Percentiles rank a stretch among this genome's conserved stretches.
phyloP scores from a whole-genome alignment of 1,284 basidiomycete genomes.

The Austroboletus novae-zelandiae region DNA sequence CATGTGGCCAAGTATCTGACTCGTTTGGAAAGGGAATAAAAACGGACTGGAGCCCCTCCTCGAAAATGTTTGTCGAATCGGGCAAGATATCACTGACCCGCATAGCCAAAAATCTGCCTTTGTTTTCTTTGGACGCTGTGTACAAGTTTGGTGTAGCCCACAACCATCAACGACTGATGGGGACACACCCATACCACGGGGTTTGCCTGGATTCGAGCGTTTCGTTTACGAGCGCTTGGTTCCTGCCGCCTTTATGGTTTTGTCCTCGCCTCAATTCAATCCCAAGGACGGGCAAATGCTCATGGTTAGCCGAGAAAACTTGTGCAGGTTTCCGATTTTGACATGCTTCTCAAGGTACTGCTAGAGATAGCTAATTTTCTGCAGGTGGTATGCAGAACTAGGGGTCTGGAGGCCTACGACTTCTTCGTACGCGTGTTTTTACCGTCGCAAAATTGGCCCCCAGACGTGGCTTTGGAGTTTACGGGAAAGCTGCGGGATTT shows the following conservation, averaged over 20 bases:
- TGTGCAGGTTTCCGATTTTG: neutral
- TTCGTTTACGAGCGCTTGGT: slow-evolving; percentile 91
- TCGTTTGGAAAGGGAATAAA: slow-evolving; percentile 69
- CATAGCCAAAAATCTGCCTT: slow-evolving; percentile 80
- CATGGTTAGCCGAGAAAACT: slow-evolving; percentile 51
- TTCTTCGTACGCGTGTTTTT: slow-evolving; percentile 83
- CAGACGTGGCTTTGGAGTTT: slow-evolving; percentile 77
- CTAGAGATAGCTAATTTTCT: slow-evolving; percentile 86
- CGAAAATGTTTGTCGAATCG: slow-evolving; percentile 76
- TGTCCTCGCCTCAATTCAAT: slow-evolving; percentile 81
- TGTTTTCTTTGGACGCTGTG: slow-evolving; percentile 74
- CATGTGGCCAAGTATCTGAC: slow-evolving; percentile 10
- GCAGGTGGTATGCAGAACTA: slow-evolving; percentile 73
- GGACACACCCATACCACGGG: slow-evolving; percentile 38
- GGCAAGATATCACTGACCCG: slow-evolving; percentile 73
- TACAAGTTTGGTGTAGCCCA: slow-evolving; percentile 78
- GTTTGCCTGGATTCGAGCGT: slow-evolving; percentile 87
- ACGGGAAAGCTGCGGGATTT: slow-evolving; percentile 73
- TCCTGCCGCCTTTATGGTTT: slow-evolving; percentile 81
- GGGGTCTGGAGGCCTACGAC: slow-evolving; percentile 83
- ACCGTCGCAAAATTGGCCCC: slow-evolving; percentile 86
- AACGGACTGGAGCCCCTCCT: slow-evolving; percentile 68
- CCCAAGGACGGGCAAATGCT: slow-evolving; percentile 85
- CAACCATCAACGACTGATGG: slow-evolving; percentile 37
- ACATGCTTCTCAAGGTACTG: slow-evolving; percentile 59